Base-by-base conservation (phyloP, 2,329 filamentous ascomycete species). In the Aspergillus ochraceus region DNA sequence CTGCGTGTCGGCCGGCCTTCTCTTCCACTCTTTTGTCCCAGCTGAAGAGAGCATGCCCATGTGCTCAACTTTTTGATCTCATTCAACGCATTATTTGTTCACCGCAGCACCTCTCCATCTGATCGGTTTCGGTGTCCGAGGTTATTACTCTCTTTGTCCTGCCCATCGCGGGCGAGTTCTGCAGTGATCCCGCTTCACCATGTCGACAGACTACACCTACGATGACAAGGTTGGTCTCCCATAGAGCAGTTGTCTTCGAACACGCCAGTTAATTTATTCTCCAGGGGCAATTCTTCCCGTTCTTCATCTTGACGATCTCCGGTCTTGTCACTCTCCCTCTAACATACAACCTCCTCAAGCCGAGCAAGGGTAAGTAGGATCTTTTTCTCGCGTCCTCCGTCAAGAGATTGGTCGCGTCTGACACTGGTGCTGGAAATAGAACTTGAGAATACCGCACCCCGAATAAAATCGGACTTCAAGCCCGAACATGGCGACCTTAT, bases 161-260 rank as follows among this genome's bases (percentile, higher is more conserved):
- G 70, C 64, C 64, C 60, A 64, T 68, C 65, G 63, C 65, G 73
- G 72, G 71, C 71, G 64, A 70, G 68, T 70, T 66, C 61, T 66
- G 68, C 65, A 63, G 63, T 71, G 64, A 73, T 68, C 53, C 64
- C 64, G 59, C 65, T 67, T 67, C 72, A 74, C 59, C 60, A 88
- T 82, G 76, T 95, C 95, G 88, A 93, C 90, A 72, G 94, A 98
- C 79, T 99, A 99, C 84, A 96, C 91, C 72, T 99, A 99, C 82
- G 95, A 99, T 85, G 91, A 97, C 75, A 88, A 95, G 86, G 89
- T 90, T 65, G 11, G 58, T 24, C 6, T 20, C 54, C 20, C 3
- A n/a, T n/a, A 20, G 11, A 39, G 17, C 19, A 6, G 11, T 6
- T 17, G n/a, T 6, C 11, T n/a, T 45, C 1, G 17, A 39, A 49